phyloP scores from a whole-genome alignment of 1,284 basidiomycete species.

The Gomphus bonarii region DNA sequence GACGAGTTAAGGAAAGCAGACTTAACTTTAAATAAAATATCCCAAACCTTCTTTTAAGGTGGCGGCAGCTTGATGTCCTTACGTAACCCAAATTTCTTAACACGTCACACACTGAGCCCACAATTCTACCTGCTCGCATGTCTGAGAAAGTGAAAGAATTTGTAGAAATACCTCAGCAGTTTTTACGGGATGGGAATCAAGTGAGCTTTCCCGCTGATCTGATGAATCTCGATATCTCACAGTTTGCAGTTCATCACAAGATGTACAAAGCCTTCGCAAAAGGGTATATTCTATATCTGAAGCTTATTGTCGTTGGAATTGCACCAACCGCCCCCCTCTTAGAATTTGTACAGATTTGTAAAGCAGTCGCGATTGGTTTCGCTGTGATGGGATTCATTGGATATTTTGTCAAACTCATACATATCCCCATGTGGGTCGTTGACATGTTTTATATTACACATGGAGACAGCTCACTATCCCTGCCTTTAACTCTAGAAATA shows the following conservation, averaged over 20 bases:
- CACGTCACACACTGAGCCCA: not conserved
- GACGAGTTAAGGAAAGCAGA: not conserved
- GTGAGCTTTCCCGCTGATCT: conserved; percentile 33
- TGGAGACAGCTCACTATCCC: conserved; percentile 14
- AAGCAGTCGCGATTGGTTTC: conserved; percentile 90
- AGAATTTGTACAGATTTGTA: conserved; percentile 92
- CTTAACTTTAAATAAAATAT: too few species aligned
- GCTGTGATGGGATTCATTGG: conserved; percentile 98
- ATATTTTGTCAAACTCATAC: conserved; percentile 91
- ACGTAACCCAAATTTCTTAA: not conserved
- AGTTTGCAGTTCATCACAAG: conserved; percentile 80
- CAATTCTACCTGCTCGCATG: conserved; percentile 37
- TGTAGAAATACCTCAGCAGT: conserved; percentile 85
- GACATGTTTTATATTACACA: conserved; percentile 6
- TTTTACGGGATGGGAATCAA: conserved; percentile 89
- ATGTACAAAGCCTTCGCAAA: conserved; percentile 95
- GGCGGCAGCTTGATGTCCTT: too few species aligned
- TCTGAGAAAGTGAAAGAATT: conserved; percentile 89
- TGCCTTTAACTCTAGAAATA: conserved; percentile 53
- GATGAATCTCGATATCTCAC: conserved; percentile 11
- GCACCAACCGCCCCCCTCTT: conserved; percentile 2
- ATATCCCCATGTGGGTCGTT: conserved; percentile 82
- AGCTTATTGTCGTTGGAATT: not conserved
- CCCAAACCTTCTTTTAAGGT: too few species aligned
- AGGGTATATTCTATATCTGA: conserved; percentile 47